phyloP scores from a whole-genome alignment of 331 rosid genomes.

The Phaseolus coccineus region DNA sequence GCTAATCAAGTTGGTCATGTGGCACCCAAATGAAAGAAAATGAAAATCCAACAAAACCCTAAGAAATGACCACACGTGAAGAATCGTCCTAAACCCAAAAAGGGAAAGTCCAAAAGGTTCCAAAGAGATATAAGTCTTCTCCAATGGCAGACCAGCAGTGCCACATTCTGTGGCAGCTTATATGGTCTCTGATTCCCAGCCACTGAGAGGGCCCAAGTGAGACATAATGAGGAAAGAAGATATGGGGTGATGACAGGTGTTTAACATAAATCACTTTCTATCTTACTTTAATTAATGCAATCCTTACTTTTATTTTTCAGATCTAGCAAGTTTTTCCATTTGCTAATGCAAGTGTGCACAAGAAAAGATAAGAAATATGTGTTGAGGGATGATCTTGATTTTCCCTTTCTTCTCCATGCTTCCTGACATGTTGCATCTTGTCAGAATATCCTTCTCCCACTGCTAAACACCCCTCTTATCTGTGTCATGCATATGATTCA shows the following conservation, averaged over 20 bases:
- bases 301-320: background rate
- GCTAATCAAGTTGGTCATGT: conserved; percentile 49
- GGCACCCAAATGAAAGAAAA: conserved; percentile 31
- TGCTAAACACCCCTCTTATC: conserved; percentile 23
- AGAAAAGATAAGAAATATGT: conserved; percentile 51
- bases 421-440: conserved; percentile 43
- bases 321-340: background rate
- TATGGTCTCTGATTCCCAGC: conserved; percentile 36
- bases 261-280: background rate
- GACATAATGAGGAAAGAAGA: conserved; percentile 44
- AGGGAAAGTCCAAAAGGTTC: conserved; percentile 48
- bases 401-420: conserved; percentile 43
- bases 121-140: conserved; percentile 33
- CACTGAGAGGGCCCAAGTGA: conserved; percentile 35
- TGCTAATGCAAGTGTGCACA: background rate
- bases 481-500: conserved; percentile 1
- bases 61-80: conserved; percentile 38
- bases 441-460: conserved; percentile 35
- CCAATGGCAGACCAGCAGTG: conserved; percentile 50
- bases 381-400: conserved; percentile 46
- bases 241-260: conserved; percentile 66
- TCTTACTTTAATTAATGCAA: conserved; percentile 34
- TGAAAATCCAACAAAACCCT: background rate
- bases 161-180: conserved; percentile 45
- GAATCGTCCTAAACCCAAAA: conserved; percentile 45